These are phyloP conservation scores for Amanita pallidorosea DNA, from an alignment of 768 basidiomycete genomes.

Conservation along the genomic window DNA sequence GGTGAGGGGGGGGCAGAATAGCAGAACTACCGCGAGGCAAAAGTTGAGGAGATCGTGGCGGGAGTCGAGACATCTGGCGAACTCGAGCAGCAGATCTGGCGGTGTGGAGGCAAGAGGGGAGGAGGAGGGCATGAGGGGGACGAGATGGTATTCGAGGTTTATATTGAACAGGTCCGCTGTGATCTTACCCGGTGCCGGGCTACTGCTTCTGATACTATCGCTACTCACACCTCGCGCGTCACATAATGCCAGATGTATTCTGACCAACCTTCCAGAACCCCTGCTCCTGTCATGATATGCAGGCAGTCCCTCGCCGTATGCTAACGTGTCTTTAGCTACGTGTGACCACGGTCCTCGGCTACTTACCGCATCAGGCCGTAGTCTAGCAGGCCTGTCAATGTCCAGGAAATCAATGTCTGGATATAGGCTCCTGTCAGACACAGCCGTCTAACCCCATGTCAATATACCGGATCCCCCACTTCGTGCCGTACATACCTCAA, in stretches of 20 bases:
- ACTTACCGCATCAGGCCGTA: conserved; percentile 58
- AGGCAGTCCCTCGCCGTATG: conserved; percentile 34
- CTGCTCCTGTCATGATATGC: conserved; percentile 37
- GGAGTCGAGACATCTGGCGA: conserved; percentile 41
- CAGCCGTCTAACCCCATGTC: conserved; percentile 23
- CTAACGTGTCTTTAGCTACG: conserved; percentile 12
- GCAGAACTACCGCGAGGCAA: conserved; percentile 41
- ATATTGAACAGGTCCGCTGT: neutral
- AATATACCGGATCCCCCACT: neutral
- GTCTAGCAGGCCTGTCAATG: conserved; percentile 49
- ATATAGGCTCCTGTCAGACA: conserved; percentile 26
- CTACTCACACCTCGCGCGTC: conserved; percentile 12
- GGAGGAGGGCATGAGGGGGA: neutral
- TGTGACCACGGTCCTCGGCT: neutral
- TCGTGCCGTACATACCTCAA: conserved; percentile 32
- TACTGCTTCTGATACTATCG: neutral
- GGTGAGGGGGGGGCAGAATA: neutral
- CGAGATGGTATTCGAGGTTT: neutral
- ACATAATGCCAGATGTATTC: conserved; percentile 40
- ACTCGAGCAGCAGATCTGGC: conserved; percentile 57
- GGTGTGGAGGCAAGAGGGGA: conserved; percentile 22
- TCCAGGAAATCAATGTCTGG: conserved; percentile 47
- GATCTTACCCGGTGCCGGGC: neutral
- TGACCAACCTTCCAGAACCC: conserved; percentile 39
- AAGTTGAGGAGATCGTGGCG: conserved; percentile 48